Base-by-base conservation (phyloP, 1,284 basidiomycete genomes). In the Malassezia vespertilionis region DNA sequence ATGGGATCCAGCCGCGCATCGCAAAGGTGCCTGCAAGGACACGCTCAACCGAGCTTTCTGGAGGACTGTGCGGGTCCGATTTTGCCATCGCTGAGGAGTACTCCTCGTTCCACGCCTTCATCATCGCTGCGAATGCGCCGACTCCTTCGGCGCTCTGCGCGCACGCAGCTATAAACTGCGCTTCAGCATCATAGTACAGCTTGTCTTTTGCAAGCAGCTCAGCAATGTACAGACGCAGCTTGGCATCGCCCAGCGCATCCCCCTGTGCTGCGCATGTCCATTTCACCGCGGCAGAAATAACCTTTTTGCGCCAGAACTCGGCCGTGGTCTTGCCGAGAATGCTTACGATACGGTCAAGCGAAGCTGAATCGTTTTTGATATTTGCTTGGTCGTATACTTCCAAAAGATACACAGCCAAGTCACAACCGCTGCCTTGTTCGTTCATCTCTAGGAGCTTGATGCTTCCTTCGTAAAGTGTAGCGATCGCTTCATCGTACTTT, bases 291-390 rank as follows among this genome's bases (percentile, higher is more conserved):
- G 65, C 64, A 44, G 61, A 57, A 15, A 64, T 46, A 8, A 67
- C 37, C 45, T 69, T 69, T 23, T 67, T 65, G 8, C 67, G 35
- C 67, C 67, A 70, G 24, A 65, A 68, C 31, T 69, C 66, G 10
- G 56, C 48, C 10, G 38, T 51, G 2, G 64, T 57, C 14, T 54
- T 46, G 21, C 34, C 40, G 2, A 67, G 43, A 20, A 67, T 59
- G 17, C 55, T 52, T 3, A 46, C 55, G 23, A 67, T 44, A 1
- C 61, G 56, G 33, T 57, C 59, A 34, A 38, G 5, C 17, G 30
- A 7, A 45, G 43, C n/a, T n/a, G n/a, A n/a, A n/a, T n/a, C n/a
- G 5, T 57, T 39, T 24, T 61, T 53, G n/a, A 61, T 52, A 11
- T 58, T 37, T 2, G 50, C 32, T 40, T 62, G 55, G 17, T 42